Conservation (phyloP, 192 early-diverging fungal species). For the Coemansia sp. region DNA sequence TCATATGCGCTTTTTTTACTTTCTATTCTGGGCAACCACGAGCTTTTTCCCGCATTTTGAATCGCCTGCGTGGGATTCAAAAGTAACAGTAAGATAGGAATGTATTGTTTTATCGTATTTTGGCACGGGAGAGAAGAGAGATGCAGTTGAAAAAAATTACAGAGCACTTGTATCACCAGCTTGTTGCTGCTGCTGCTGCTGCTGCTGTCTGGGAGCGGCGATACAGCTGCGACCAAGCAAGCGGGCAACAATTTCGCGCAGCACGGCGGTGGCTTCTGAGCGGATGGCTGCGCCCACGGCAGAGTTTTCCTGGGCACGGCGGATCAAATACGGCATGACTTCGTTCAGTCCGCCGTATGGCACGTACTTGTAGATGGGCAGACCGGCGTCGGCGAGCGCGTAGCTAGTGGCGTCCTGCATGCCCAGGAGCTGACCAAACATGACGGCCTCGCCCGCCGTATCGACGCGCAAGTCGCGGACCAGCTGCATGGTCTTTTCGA, state of each 20-base stretch:
- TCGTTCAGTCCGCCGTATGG: slow-evolving; percentile 88
- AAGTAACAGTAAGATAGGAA: no score
- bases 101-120: no score
- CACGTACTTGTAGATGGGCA: slow-evolving; percentile 87
- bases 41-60: no score
- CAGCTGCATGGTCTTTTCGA: slow-evolving; percentile 56
- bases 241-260: slow-evolving; percentile 57
- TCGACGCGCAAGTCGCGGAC: slow-evolving; percentile 61
- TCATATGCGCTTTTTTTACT: no score
- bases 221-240: slow-evolving; percentile 5
- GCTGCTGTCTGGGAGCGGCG: background rate
- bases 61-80: no score
- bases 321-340: slow-evolving; percentile 89
- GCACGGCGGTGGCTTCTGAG: slow-evolving; percentile 55
- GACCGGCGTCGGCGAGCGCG: slow-evolving; percentile 70
- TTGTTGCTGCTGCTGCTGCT: background rate
- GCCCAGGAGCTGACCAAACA: slow-evolving; percentile 89
- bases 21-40: no score
- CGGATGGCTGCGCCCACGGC: slow-evolving; percentile 65
- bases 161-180: no score
- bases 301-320: slow-evolving; percentile 93
- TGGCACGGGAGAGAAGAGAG: no score
- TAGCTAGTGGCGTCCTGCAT: slow-evolving; percentile 92
- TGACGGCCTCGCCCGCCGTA: slow-evolving; percentile 58
- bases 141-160: no score